phyloP scores from a whole-genome alignment of 495 filamentous ascomycete genomes.

The Cercophora scortea region DNA sequence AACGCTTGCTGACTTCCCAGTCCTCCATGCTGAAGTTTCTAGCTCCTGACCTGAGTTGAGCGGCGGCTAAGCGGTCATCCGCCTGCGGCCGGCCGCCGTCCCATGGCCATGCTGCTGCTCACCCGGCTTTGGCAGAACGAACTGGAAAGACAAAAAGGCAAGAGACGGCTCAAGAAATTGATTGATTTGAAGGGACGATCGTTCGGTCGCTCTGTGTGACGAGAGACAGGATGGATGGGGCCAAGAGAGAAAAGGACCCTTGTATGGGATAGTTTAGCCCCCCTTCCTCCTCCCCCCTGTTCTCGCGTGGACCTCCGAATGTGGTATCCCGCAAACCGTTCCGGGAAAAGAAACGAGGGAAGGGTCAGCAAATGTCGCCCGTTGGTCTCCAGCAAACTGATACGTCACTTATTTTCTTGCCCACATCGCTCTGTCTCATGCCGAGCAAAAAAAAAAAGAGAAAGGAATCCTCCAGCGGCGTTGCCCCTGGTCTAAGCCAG shows the following conservation, averaged over 20 bases:
- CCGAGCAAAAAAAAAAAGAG: too few relatives aligned
- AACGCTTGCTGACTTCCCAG: too few relatives aligned
- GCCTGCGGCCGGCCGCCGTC: background rate
- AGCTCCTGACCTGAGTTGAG: background rate
- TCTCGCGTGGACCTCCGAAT: too few relatives aligned
- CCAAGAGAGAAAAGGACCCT: constrained; percentile 2
- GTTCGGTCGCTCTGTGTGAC: constrained; percentile 1
- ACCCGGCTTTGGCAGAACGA: too few relatives aligned
- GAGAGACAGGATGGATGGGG: background rate
- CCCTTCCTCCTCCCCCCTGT: too few relatives aligned
- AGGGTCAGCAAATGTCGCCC: background rate
- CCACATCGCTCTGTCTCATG: background rate
- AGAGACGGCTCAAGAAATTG: constrained; percentile 19
- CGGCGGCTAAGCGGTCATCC: background rate
- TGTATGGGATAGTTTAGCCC: background rate
- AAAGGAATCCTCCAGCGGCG: background rate
- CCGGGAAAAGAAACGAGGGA: background rate
- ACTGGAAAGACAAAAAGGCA: constrained; percentile 11
- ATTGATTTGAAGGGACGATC: background rate
- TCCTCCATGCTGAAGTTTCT: too few relatives aligned
- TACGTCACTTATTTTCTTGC: background rate
- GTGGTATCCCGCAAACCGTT: background rate
- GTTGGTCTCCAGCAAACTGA: background rate
- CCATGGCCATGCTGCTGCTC: too few relatives aligned
- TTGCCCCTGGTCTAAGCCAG: background rate